Evolutionary conservation across 306 rosid genomes (phyloP).

Genomic region (Mimosa bimucronata): DNA sequence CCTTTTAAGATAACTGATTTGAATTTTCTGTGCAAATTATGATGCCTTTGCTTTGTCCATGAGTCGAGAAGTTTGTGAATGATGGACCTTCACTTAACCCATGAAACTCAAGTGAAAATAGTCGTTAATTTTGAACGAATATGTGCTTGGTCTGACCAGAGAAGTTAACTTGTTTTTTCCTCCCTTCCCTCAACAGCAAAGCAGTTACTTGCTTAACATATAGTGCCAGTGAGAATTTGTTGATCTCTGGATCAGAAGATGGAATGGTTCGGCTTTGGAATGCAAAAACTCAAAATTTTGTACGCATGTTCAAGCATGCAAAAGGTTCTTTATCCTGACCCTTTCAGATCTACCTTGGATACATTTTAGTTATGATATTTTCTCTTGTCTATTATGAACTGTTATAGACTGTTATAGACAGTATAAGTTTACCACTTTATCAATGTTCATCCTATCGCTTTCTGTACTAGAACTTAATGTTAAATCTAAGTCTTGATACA

Average conservation of each 20-base stretch:
- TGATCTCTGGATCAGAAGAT: conserved; percentile 85
- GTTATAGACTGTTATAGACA: not conserved
- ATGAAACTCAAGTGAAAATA: not conserved
- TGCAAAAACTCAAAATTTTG: conserved; percentile 50
- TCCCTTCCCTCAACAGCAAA: conserved; percentile 52
- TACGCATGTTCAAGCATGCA: conserved; percentile 64
- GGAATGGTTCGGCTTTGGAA: conserved; percentile 81
- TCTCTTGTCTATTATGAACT: conserved; percentile 25
- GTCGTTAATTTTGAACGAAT: not conserved
- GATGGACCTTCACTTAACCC: not conserved
- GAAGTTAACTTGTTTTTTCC: conserved; percentile 16
- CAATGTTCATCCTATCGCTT: conserved; percentile 16
- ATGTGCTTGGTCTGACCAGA: conserved; percentile 11
- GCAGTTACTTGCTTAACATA: conserved; percentile 70
- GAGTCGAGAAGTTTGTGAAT: not conserved
- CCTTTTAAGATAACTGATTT: not conserved
- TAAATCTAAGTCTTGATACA: conserved; percentile 5
- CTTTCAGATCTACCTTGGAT: conserved; percentile 1
- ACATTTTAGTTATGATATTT: not conserved
- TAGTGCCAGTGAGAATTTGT: conserved; percentile 45
- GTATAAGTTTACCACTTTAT: conserved; percentile 1
- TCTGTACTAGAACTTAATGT: not conserved
- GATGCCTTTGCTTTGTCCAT: not conserved
- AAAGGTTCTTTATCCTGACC: conserved; percentile 53
- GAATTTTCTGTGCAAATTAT: not conserved